phyloP scores from a whole-genome alignment of 495 filamentous ascomycete genomes.

The Ascobolus immersus region DNA sequence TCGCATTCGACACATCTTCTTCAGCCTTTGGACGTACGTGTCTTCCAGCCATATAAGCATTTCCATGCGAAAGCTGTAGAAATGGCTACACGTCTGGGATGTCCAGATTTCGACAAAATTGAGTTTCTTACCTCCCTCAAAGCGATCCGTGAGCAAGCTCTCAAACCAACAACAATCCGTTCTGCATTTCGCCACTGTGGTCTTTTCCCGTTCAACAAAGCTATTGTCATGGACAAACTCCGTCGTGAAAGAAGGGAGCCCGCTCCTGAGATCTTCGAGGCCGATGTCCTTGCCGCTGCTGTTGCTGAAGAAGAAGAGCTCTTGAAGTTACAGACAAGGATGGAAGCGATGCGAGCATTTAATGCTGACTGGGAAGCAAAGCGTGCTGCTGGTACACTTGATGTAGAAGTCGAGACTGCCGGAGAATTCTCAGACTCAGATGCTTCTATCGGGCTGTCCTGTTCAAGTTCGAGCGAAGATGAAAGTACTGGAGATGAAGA shows the following conservation, averaged over 20 bases:
- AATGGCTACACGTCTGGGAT: slow-evolving; percentile 2
- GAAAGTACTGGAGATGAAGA: too few species aligned
- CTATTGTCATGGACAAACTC: slow-evolving; percentile 2
- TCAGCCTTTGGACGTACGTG: slow-evolving; percentile 8
- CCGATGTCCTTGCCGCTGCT: too few species aligned
- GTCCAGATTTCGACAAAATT: slow-evolving; percentile 8
- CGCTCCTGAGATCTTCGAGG: too few species aligned
- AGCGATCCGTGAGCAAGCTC: slow-evolving; percentile 2
- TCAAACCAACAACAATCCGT: slow-evolving; percentile 2
- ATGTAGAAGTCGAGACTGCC: too few species aligned
- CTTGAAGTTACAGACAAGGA: too few species aligned
- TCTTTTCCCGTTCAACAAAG: slow-evolving; percentile 6
- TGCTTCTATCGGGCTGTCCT: too few species aligned
- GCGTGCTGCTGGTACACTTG: too few species aligned
- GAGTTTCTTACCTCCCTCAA: slow-evolving; percentile 8
- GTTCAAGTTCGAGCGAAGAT: too few species aligned
- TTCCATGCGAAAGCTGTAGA: slow-evolving; percentile 9
- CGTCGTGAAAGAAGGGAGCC: neutral
- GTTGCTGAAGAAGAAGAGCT: too few species aligned
- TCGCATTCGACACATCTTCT: slow-evolving; percentile 8
- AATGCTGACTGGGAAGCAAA: too few species aligned
- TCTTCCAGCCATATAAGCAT: slow-evolving; percentile 12
- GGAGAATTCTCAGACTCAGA: too few species aligned
- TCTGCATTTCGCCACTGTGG: slow-evolving; percentile 2
- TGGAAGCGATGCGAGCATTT: too few species aligned